phyloP scores from a whole-genome alignment of 805 yeast species.

The Metschnikowia arizonensis region DNA sequence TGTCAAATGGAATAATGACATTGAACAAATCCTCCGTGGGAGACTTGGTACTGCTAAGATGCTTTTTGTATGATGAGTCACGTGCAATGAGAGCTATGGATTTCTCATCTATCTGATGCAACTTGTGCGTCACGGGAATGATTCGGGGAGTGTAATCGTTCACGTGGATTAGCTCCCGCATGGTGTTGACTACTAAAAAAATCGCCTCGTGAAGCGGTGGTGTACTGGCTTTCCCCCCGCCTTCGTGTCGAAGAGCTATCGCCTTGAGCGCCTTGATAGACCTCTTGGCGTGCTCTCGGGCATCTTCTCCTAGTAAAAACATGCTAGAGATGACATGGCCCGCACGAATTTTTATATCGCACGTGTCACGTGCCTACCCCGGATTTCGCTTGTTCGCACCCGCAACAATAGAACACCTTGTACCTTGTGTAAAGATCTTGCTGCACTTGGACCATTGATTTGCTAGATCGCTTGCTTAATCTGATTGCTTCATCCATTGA shows the following conservation, averaged over 20 bases:
- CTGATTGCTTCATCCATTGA: too few species aligned
- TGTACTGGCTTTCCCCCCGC: background rate
- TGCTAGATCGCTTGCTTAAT: background rate
- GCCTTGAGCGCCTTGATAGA: constrained; percentile 17
- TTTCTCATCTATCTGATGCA: constrained; percentile 46
- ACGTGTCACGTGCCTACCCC: constrained; percentile 9
- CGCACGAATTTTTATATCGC: background rate
- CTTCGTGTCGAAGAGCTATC: constrained; percentile 7
- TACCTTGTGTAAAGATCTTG: too few species aligned
- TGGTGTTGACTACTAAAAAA: constrained; percentile 46
- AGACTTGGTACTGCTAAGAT: constrained; percentile 45
- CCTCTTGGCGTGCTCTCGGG: constrained; percentile 18
- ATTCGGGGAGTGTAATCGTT: constrained; percentile 55
- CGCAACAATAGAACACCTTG: too few species aligned
- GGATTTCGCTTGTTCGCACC: too few species aligned
- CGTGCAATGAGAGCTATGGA: constrained; percentile 63
- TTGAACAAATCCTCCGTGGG: constrained; percentile 60
- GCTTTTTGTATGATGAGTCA: constrained; percentile 63
- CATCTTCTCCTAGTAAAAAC: constrained; percentile 19
- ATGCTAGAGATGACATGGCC: constrained; percentile 7
- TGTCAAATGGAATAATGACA: constrained; percentile 57
- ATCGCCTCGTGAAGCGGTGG: constrained; percentile 23
- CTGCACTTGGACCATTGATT: background rate
- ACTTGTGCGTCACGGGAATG: constrained; percentile 51
- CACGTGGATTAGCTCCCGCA: constrained; percentile 38